These are phyloP conservation scores for Bacidia rubella DNA, from an alignment of 495 filamentous ascomycete genomes.

Conservation along the genomic window DNA sequence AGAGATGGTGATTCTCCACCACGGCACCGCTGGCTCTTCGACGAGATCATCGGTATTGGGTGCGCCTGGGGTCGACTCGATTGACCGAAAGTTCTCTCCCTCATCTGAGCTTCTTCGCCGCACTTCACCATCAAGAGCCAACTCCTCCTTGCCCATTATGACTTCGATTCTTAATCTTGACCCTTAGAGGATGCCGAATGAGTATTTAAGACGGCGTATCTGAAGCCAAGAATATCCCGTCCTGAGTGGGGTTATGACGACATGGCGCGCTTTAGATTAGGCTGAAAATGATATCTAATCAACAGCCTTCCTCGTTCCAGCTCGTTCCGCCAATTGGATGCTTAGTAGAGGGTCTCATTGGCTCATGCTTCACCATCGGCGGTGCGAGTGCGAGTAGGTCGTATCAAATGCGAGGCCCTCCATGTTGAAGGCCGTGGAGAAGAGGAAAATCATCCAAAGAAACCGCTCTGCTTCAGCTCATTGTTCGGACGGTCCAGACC, in stretches of 20 bases:
- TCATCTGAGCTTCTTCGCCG: neutral
- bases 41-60: constrained; percentile 1
- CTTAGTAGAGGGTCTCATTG: too few relatives aligned
- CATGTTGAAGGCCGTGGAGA: too few relatives aligned
- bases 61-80: too few relatives aligned
- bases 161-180: neutral
- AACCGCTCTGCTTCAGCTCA: too few relatives aligned
- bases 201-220: neutral
- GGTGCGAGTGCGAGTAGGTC: too few relatives aligned
- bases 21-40: constrained; percentile 5
- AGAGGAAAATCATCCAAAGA: too few relatives aligned
- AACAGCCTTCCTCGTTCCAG: too few relatives aligned
- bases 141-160: neutral
- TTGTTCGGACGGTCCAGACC: constrained; percentile 2
- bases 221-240: neutral
- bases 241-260: neutral
- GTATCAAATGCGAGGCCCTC: too few relatives aligned
- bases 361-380: too few relatives aligned
- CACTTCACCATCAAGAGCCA: neutral
- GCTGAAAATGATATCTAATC: neutral
- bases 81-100: neutral
- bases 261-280: neutral
- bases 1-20: constrained; percentile 10
- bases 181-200: neutral
- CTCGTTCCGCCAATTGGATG: too few relatives aligned